Conservation (phyloP, 129 eudicot species). For the Flaveria trinervia region DNA sequence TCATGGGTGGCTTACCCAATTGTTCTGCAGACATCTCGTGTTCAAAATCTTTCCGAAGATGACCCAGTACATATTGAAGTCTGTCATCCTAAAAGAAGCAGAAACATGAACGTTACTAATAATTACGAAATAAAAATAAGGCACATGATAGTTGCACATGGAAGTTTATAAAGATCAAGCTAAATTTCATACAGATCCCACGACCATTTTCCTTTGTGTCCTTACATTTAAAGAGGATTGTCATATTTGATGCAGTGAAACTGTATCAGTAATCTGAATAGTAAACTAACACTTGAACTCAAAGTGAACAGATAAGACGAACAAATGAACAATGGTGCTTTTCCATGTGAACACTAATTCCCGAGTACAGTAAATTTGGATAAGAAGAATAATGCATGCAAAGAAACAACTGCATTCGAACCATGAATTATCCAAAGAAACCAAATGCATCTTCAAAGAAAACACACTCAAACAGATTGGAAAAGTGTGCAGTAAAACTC, state of each 20-base stretch:
- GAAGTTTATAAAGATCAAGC: slow-evolving; percentile 25
- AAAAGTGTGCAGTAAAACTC: not conserved
- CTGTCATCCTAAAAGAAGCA: slow-evolving; percentile 65
- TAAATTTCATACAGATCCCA: slow-evolving; percentile 22
- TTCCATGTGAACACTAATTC: slow-evolving; percentile 5
- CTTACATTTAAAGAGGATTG: not conserved
- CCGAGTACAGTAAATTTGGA: not conserved
- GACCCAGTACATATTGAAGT: slow-evolving; percentile 76
- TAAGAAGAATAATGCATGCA: not conserved
- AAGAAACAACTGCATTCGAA: slow-evolving; percentile 15
- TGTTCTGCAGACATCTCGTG: slow-evolving; percentile 60
- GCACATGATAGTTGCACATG: slow-evolving; percentile 9
- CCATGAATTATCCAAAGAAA: slow-evolving; percentile 19
- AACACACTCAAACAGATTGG: slow-evolving; percentile 1
- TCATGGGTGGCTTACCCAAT: slow-evolving; percentile 61
- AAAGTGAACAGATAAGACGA: slow-evolving; percentile 17
- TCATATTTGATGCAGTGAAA: not conserved
- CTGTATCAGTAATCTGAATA: not conserved
- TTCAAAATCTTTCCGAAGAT: slow-evolving; percentile 78
- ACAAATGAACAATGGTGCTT: slow-evolving; percentile 4
- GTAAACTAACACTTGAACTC: not conserved
- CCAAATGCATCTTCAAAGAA: slow-evolving; percentile 16
- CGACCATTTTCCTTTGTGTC: slow-evolving; percentile 11
- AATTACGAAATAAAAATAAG: not conserved
- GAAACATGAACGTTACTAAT: slow-evolving; percentile 26